These are phyloP conservation scores for Plasmodium relictum DNA, from an alignment of 169 alveolate species.

Conservation along the genomic window DNA sequence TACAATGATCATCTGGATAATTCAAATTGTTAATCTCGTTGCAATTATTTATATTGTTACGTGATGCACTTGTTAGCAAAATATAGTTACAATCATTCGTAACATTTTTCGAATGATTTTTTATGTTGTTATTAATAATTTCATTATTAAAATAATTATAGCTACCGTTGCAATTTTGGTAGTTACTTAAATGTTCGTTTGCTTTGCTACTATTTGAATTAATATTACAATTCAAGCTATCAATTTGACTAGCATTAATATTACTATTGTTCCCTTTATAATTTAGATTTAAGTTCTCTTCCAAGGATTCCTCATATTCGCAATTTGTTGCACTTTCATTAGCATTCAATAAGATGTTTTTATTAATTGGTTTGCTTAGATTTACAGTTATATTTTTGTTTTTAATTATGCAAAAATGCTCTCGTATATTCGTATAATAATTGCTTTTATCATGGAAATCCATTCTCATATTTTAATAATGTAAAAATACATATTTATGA, in stretches of 20 bases:
- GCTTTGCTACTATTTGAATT: too few relatives aligned
- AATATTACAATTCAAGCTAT: too few relatives aligned
- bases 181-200: too few relatives aligned
- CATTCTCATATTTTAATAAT: constrained; percentile 69
- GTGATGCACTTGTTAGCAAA: too few relatives aligned
- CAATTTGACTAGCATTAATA: neutral
- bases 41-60: too few relatives aligned
- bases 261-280: neutral
- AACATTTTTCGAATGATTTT: too few relatives aligned
- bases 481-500: neutral
- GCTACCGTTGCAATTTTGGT: too few relatives aligned
- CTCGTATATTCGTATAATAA: constrained; percentile 50
- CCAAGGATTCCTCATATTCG: constrained; percentile 16
- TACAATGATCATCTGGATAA: too few relatives aligned
- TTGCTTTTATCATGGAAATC: constrained; percentile 56
- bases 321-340: constrained; percentile 9
- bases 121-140: too few relatives aligned
- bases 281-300: neutral
- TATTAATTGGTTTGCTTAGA: neutral
- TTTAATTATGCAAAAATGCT: constrained; percentile 44
- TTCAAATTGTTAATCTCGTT: too few relatives aligned
- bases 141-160: too few relatives aligned
- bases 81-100: too few relatives aligned
- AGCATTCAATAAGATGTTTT: neutral
- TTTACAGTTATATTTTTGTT: constrained; percentile 9